Percentiles rank a stretch among this genome's conserved stretches.
Conservation (phyloP, 306 rosid species). For the Alnus rubra region DNA sequence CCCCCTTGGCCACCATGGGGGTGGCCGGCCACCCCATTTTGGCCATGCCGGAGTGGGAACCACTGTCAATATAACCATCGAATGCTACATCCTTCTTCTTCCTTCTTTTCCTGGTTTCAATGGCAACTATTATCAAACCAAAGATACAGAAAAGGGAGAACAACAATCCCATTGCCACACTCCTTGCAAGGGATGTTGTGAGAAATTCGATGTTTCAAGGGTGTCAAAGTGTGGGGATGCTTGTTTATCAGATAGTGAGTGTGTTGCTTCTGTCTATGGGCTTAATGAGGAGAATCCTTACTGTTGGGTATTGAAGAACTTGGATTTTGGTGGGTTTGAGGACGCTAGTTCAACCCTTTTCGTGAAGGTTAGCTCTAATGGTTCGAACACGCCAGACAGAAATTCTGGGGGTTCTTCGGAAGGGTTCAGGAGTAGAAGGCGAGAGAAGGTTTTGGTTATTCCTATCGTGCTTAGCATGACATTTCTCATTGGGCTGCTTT, state of each 20-base stretch:
- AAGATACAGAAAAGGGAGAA: too few relatives aligned
- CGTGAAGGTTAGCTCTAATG: constrained; percentile 69
- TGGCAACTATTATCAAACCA: too few relatives aligned
- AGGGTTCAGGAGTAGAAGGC: constrained; percentile 38
- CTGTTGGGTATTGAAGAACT: constrained; percentile 78
- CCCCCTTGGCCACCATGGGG: too few relatives aligned
- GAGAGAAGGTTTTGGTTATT: constrained; percentile 62
- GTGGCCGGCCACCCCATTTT: too few relatives aligned
- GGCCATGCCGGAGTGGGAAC: too few relatives aligned
- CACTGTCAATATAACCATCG: too few relatives aligned
- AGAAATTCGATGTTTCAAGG: constrained; percentile 38
- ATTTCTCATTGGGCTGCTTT: constrained; percentile 63
- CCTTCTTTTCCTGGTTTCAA: too few relatives aligned
- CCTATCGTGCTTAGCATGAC: constrained; percentile 72
- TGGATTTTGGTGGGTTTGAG: constrained; percentile 90
- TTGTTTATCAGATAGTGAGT: constrained; percentile 78
- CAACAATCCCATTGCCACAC: too few relatives aligned
- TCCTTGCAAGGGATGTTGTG: too few relatives aligned
- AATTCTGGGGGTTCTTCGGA: constrained; percentile 45
- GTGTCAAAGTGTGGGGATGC: constrained; percentile 84
- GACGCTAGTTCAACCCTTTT: constrained; percentile 80
- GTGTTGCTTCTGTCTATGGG: constrained; percentile 90
- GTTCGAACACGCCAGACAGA: constrained; percentile 39
- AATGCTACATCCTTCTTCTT: too few relatives aligned
- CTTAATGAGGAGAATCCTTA: constrained; percentile 78